Conservation (phyloP, 2,329 filamentous ascomycete genomes). For the Huntiella savannae region DNA sequence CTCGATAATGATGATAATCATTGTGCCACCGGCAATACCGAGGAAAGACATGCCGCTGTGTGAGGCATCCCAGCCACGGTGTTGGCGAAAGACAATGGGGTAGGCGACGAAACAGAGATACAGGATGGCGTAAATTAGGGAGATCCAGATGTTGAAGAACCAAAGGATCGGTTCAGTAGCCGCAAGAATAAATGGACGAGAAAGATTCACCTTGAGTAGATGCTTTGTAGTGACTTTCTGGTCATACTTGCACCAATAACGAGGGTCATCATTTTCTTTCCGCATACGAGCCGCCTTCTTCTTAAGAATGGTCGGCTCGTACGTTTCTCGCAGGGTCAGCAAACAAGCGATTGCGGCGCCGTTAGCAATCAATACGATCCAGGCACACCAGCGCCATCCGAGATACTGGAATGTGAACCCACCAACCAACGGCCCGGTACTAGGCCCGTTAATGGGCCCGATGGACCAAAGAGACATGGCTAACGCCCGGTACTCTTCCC, state of each 20-base stretch:
- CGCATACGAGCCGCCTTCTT: conserved; percentile 43
- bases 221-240: conserved; percentile 43
- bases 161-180: conserved; percentile 65
- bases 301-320: conserved; percentile 51
- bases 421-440: conserved; percentile 33
- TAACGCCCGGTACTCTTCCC: conserved; percentile 61
- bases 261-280: conserved; percentile 48
- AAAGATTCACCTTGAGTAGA: conserved; percentile 56
- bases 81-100: conserved; percentile 58
- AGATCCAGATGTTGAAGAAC: conserved; percentile 56
- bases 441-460: conserved; percentile 62
- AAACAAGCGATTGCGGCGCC: conserved; percentile 42
- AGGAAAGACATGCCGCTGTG: conserved; percentile 60
- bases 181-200: conserved; percentile 57
- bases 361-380: conserved; percentile 56
- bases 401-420: conserved; percentile 53
- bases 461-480: conserved; percentile 70
- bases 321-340: conserved; percentile 50
- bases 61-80: conserved; percentile 59
- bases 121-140: conserved; percentile 67
- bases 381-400: conserved; percentile 79
- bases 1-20: conserved; percentile 42
- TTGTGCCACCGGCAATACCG: conserved; percentile 45
- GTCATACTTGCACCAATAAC: conserved; percentile 70
- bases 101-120: conserved; percentile 86